Evolutionary conservation across 176 grass and related monocot genomes (phyloP).

Genomic region (Sorghum bicolor): DNA sequence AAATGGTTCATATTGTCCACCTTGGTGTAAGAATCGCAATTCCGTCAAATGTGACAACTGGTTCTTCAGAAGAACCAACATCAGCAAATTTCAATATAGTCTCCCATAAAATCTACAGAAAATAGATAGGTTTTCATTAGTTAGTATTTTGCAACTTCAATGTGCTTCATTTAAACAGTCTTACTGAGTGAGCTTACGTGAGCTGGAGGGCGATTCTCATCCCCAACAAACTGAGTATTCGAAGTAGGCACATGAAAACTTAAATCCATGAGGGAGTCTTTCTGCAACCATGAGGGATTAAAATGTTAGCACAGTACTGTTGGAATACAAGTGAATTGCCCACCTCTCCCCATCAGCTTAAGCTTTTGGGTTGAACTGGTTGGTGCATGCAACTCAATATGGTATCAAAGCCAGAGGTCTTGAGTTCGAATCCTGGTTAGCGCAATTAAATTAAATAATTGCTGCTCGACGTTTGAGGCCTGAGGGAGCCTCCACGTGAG

Average conservation of each 20-base stretch:
- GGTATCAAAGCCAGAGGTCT: no score
- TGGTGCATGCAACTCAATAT: no score
- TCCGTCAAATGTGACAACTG: slow-evolving; percentile 93
- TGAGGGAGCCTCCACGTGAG: no score
- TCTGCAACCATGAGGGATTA: slow-evolving; percentile 42
- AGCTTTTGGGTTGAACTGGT: no score
- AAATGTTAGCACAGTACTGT: slow-evolving; percentile 18
- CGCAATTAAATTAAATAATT: no score
- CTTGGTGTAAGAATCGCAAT: slow-evolving; percentile 97
- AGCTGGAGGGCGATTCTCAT: slow-evolving; percentile 75
- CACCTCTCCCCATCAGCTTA: no score
- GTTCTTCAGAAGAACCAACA: slow-evolving; percentile 77
- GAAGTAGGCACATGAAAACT: slow-evolving; percentile 86
- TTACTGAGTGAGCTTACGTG: slow-evolving; percentile 47
- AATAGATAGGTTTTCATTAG: slow-evolving; percentile 5
- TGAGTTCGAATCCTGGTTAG: no score
- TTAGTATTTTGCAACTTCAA: slow-evolving; percentile 2
- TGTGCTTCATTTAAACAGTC: slow-evolving; percentile 6
- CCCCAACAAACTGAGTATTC: slow-evolving; percentile 83
- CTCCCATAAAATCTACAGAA: slow-evolving; percentile 68
- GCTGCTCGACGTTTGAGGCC: no score
- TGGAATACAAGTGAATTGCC: no score
- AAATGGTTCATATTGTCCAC: slow-evolving; percentile 39
- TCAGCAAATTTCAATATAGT: slow-evolving; percentile 59
- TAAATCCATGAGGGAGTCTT: slow-evolving; percentile 92